A percentile compares a stretch with the other conserved stretches of the same genome.
phyloP scores from a whole-genome alignment of 257 asterid species.

The Lithospermum erythrorhizon region DNA sequence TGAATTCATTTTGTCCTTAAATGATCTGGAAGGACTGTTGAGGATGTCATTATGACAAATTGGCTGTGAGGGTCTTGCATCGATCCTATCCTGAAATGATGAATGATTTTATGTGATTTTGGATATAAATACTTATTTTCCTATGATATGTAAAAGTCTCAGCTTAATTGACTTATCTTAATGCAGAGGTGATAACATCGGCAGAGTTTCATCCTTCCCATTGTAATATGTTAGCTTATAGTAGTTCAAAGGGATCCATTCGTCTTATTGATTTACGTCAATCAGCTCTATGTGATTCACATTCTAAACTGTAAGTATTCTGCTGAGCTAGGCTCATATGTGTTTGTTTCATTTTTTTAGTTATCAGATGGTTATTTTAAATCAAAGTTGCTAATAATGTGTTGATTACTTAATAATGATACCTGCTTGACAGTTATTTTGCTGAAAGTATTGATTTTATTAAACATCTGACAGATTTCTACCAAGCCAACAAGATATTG shows the following conservation, averaged over 20 bases:
- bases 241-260: conserved; percentile 86
- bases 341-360: too few species aligned
- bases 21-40: background rate
- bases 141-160: background rate
- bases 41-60: too few species aligned
- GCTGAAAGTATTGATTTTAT: background rate
- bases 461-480: conserved; percentile 2
- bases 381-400: too few species aligned
- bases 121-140: background rate
- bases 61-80: background rate
- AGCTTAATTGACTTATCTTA: conserved; percentile 8
- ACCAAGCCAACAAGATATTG: conserved; percentile 12
- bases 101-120: background rate
- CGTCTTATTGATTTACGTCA: conserved; percentile 89
- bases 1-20: too few species aligned
- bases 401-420: too few species aligned
- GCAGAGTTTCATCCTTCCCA: conserved; percentile 91
- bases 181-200: conserved; percentile 85
- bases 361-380: background rate
- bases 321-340: background rate
- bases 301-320: conserved; percentile 30
- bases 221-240: conserved; percentile 76
- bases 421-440: too few species aligned
- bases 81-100: background rate
- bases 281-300: conserved; percentile 81